These are phyloP conservation scores for Apiospora hydei DNA, from an alignment of 2,329 filamentous ascomycete genomes.

Conservation along the genomic window DNA sequence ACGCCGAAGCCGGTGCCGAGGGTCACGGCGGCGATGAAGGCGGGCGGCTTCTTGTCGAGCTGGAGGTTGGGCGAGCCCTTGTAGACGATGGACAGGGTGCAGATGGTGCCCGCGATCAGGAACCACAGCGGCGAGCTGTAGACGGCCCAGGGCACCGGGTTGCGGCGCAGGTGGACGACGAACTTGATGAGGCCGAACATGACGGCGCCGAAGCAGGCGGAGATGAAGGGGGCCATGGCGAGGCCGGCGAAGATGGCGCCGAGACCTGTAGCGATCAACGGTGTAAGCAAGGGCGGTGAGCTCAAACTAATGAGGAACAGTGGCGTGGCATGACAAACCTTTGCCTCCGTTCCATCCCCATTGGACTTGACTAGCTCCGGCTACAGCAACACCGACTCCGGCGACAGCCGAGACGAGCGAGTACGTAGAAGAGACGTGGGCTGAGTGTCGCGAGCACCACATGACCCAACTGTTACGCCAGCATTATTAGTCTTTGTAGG, in stretches of 20 bases:
- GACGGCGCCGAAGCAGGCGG: constrained; percentile 68
- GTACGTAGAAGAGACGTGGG: constrained; percentile 77
- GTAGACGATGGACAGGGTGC: constrained; percentile 80
- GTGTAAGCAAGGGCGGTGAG: no score
- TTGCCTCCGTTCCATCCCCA: constrained; percentile 76
- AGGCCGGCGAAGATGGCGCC: constrained; percentile 76
- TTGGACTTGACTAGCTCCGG: constrained; percentile 65
- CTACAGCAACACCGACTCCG: constrained; percentile 73
- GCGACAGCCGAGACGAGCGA: constrained; percentile 73
- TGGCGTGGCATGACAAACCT: no score
- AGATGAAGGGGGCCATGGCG: constrained; percentile 73
- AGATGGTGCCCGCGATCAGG: constrained; percentile 76
- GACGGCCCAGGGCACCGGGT: constrained; percentile 76
- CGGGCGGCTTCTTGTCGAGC: constrained; percentile 69
- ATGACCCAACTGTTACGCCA: constrained; percentile 66
- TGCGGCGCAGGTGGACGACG: constrained; percentile 73
- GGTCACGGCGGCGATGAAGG: constrained; percentile 74
- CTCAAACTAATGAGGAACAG: no score
- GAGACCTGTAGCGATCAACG: no score
- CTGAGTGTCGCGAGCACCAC: constrained; percentile 79
- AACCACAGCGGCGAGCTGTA: constrained; percentile 79
- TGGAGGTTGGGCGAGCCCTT: constrained; percentile 77
- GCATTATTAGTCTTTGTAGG: not conserved
- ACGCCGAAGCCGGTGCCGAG: constrained; percentile 70
- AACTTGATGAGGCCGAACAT: constrained; percentile 79